Evolutionary conservation across 2,329 filamentous ascomycete genomes (phyloP).

Genomic region (Aspergillus sp.): DNA sequence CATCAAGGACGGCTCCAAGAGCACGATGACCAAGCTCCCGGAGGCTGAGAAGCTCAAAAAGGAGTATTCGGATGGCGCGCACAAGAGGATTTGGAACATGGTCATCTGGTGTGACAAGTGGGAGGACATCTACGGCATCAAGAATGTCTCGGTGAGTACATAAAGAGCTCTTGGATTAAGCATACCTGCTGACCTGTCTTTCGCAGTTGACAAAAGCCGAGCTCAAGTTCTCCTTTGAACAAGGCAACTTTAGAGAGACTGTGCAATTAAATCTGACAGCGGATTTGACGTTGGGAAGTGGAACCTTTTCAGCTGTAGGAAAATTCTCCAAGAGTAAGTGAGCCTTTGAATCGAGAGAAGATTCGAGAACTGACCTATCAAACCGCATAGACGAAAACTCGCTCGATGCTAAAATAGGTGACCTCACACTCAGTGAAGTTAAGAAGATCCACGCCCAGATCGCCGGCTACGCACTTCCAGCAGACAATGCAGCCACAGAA

Average conservation of each 20-base stretch:
- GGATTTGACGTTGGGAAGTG: neutral
- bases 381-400: neutral
- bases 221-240: neutral
- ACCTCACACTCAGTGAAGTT: neutral
- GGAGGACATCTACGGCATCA: neutral
- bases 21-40: neutral
- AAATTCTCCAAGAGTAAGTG: neutral
- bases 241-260: neutral
- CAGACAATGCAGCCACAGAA: neutral
- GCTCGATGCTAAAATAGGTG: neutral
- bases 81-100: neutral
- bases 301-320: neutral
- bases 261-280: neutral
- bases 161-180: too few relatives aligned
- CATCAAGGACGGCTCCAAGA: neutral
- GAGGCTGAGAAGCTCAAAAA: neutral
- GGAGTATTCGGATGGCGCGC: neutral
- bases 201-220: neutral
- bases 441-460: neutral
- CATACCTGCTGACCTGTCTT: neutral
- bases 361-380: neutral
- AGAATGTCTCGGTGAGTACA: neutral
- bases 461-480: neutral
- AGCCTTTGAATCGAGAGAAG: neutral
- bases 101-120: neutral